Base-by-base conservation (phyloP, 208 protist genomes). In the Crithidia sp. region DNA sequence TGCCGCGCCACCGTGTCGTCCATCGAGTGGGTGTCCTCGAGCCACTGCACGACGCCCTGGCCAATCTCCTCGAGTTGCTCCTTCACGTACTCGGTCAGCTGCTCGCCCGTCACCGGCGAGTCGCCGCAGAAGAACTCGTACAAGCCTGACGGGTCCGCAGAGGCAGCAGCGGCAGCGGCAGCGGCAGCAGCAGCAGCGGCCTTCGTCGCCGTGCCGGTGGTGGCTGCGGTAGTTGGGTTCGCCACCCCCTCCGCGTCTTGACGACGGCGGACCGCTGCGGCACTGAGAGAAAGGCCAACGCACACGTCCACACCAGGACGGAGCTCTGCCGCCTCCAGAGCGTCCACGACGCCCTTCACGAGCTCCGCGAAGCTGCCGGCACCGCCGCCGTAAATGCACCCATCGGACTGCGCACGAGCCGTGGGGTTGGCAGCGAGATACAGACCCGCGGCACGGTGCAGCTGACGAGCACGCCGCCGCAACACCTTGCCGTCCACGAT, bases 81-180 rank as follows among this genome's bases (percentile, higher is more conserved):
- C 39, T 79, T 76, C 16, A 94, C 40, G 76, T 94, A 93, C 66
- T 88, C 84, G 16, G 85, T 77, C 28, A 96, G 50, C 76, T 96
- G 91, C 56, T 82, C 75, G 9, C 89, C 88, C 10, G 86, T 88
- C 3, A 94, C 83, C 7, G 92, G 77, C 12, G 82, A 54, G 49
- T 94, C 91, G 0, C 85, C 88, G 17, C 62, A 52, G 67, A 94
- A 94, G 41, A 93, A 78, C 7, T 78, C 54, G 73, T 96, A 96
- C 60, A 86, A 67, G 14, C 80, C 54, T 2, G 19, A 49, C n/a
- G 40, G 41, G 10, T 76, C 73, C 9, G 52, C 69, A 12, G 53
- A 13, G 12, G 53, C 56, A 13, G 62, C 57, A 10, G 61, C 61
- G 1, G 47, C 58, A 3, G 61, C 60, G 0, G 62, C 67, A 17